Conservation (phyloP, 108 stramenopile species). For the Pseudonitzschia delicatissima region DNA sequence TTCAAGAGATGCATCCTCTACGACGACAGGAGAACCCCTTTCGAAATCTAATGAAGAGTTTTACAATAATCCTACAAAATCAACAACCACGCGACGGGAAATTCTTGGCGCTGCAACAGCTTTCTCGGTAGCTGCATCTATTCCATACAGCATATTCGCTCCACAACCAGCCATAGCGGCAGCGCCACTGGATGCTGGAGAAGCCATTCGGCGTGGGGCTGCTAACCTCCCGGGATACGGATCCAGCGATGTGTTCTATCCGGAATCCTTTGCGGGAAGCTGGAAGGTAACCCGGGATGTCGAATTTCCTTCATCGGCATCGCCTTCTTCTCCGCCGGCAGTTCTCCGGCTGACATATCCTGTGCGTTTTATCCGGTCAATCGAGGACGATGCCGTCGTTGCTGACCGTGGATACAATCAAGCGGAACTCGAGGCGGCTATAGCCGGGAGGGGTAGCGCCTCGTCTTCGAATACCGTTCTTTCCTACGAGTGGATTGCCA, state of each 20-base stretch:
- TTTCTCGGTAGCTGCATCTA: neutral
- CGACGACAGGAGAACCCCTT: too few relatives aligned
- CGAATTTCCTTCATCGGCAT: conserved; percentile 19
- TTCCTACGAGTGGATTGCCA: conserved; percentile 50
- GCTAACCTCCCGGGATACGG: conserved; percentile 77
- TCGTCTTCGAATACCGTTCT: conserved; percentile 17
- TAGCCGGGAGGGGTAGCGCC: neutral
- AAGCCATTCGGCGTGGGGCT: conserved; percentile 60
- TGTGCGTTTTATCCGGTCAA: conserved; percentile 61
- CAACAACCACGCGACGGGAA: neutral
- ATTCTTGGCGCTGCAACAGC: neutral
- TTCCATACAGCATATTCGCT: neutral
- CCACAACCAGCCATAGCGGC: neutral
- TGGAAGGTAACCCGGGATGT: conserved; percentile 62
- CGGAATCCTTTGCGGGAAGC: conserved; percentile 48
- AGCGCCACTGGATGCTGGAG: conserved; percentile 40
- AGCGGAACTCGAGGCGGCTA: conserved; percentile 44
- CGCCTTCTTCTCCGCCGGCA: neutral
- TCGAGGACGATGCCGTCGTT: conserved; percentile 45
- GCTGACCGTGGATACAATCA: conserved; percentile 81
- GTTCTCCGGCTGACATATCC: conserved; percentile 40
- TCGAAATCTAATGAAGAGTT: too few relatives aligned
- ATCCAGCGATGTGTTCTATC: conserved; percentile 72
- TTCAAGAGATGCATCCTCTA: too few relatives aligned
- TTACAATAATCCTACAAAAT: too few relatives aligned